Evolutionary conservation across 768 basidiomycete species (phyloP).

Genomic region (Amylocystis lapponica): DNA sequence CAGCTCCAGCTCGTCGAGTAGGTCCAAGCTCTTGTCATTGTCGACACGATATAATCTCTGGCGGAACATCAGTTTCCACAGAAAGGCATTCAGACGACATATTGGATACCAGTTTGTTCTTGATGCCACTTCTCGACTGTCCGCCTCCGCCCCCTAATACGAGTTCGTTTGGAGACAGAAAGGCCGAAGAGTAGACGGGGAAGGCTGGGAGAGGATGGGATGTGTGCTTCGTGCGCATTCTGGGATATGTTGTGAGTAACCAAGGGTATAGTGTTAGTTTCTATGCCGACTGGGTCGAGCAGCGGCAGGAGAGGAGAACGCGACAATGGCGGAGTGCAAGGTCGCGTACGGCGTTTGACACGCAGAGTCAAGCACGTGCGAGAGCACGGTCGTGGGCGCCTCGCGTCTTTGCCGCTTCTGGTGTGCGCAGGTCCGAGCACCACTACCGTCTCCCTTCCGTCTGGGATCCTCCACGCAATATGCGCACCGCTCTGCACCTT

Average conservation of each 20-base stretch:
- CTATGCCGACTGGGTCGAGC: too few species aligned
- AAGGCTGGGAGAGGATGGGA: conserved; percentile 73
- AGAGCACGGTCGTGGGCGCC: too few species aligned
- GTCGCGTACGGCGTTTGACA: too few species aligned
- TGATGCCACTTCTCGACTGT: conserved; percentile 79
- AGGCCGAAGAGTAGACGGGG: conserved; percentile 85
- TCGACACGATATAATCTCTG: conserved; percentile 68
- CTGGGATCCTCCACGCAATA: not conserved
- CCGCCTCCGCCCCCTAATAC: conserved; percentile 91
- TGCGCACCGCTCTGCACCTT: not conserved
- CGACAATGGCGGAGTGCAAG: not conserved
- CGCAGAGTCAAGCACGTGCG: too few species aligned
- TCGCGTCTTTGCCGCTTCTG: too few species aligned
- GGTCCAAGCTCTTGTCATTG: conserved; percentile 44
- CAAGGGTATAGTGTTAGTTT: not conserved
- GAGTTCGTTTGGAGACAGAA: conserved; percentile 63
- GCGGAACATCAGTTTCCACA: not conserved
- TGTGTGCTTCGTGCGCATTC: conserved; percentile 78
- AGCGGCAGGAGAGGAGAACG: not conserved
- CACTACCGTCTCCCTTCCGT: not conserved
- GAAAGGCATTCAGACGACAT: conserved; percentile 23
- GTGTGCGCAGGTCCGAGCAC: not conserved
- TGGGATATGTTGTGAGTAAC: not conserved
- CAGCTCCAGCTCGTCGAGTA: conserved; percentile 68
- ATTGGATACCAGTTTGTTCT: conserved; percentile 93